phyloP scores from a whole-genome alignment of 257 asterid species.

The Primulina huaijiensis region DNA sequence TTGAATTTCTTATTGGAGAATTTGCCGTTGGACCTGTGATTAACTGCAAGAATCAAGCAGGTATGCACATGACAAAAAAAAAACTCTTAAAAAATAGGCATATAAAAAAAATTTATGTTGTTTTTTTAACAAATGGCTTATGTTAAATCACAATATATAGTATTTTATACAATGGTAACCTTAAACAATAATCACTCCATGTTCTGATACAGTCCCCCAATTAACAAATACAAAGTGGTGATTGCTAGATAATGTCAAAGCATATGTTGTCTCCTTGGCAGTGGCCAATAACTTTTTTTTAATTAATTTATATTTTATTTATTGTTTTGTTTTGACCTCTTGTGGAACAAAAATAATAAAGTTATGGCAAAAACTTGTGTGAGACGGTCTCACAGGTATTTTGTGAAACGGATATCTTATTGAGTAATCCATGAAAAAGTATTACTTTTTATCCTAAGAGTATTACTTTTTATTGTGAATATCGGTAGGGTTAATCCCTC shows the following conservation, averaged over 20 bases:
- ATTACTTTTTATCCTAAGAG: too few relatives aligned
- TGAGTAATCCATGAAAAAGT: too few relatives aligned
- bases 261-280: conserved; percentile 22
- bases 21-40: not conserved
- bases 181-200: not conserved
- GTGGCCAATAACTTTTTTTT: conserved; percentile 16
- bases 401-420: too few relatives aligned
- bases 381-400: too few relatives aligned
- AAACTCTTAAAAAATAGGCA: not conserved
- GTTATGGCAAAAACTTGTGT: too few relatives aligned
- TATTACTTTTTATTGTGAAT: too few relatives aligned
- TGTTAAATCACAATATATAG: too few relatives aligned
- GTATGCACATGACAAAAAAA: conserved; percentile 6
- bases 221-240: not conserved
- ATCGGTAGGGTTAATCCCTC: too few relatives aligned
- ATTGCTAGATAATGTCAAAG: conserved; percentile 22
- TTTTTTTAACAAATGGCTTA: too few relatives aligned
- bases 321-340: conserved; percentile 10
- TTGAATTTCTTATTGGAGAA: not conserved
- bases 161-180: not conserved
- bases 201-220: not conserved
- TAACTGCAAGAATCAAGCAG: conserved; percentile 18
- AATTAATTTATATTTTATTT: not conserved
- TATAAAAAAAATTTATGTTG: not conserved
- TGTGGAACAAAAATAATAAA: too few relatives aligned